A percentile compares a stretch with the other conserved stretches of the same genome.
Evolutionary conservation across 2,329 filamentous ascomycete species (phyloP).

Genomic region (Moelleriella libera): DNA sequence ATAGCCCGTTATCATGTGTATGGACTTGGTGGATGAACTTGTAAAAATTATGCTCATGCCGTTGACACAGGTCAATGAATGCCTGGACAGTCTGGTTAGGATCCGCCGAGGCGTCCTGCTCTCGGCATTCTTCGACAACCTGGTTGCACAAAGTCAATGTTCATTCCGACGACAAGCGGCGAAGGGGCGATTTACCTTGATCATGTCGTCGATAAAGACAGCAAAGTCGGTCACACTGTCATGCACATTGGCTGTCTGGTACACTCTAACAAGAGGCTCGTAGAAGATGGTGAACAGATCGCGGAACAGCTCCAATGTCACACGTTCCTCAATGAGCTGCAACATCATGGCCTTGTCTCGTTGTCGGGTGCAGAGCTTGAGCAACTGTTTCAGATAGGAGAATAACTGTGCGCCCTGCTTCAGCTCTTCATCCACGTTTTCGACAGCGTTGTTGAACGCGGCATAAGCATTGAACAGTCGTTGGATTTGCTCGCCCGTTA

Average conservation of each 20-base stretch:
- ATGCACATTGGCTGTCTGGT: conserved; percentile 98
- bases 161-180: not conserved
- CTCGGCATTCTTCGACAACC: conserved; percentile 51
- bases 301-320: conserved; percentile 90
- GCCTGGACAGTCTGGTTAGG: conserved; percentile 97
- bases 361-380: conserved; percentile 83
- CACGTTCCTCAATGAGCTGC: conserved; percentile 84
- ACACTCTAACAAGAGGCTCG: conserved; percentile 89
- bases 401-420: conserved; percentile 84
- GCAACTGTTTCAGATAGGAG: conserved; percentile 83
- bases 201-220: conserved; percentile 83
- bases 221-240: conserved; percentile 95
- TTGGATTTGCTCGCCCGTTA: conserved; percentile 63
- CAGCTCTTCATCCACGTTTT: conserved; percentile 79
- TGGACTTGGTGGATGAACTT: conserved; percentile 99
- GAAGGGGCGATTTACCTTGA: conserved; percentile 40
- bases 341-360: conserved; percentile 98
- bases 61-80: conserved; percentile 90
- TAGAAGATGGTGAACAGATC: conserved; percentile 99
- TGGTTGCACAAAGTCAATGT: conserved; percentile 12
- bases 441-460: conserved; percentile 88
- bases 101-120: conserved; percentile 78
- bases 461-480: conserved; percentile 89
- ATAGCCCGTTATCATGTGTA: conserved; percentile 89
- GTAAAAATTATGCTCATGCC: conserved; percentile 95